These are phyloP conservation scores for Trichodelitschia bisporula DNA, from an alignment of 495 filamentous ascomycete species.

Conservation along the genomic window DNA sequence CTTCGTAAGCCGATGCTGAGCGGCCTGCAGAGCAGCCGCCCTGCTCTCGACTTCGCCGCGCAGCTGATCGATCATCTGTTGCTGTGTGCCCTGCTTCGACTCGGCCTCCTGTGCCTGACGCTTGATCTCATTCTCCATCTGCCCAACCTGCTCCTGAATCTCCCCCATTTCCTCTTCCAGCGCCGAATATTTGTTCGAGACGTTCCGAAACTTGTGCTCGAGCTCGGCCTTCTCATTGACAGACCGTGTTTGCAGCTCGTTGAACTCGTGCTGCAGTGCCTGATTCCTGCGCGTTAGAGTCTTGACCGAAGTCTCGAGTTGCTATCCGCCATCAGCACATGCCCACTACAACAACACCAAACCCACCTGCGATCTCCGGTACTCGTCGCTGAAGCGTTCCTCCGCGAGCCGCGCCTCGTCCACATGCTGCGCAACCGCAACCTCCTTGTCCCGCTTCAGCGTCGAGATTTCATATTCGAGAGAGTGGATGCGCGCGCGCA, in stretches of 20 bases:
- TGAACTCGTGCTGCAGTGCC: slow-evolving; percentile 39
- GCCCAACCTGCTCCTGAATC: slow-evolving; percentile 37
- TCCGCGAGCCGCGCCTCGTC: slow-evolving; percentile 59
- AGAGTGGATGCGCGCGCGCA: slow-evolving; percentile 42
- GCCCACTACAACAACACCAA: background rate
- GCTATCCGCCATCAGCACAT: slow-evolving; percentile 12
- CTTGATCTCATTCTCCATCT: slow-evolving; percentile 43
- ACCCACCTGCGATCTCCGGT: slow-evolving; percentile 47
- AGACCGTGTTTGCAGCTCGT: slow-evolving; percentile 38
- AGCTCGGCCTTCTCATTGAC: slow-evolving; percentile 40
- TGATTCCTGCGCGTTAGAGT: slow-evolving; percentile 50
- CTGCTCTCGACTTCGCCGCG: slow-evolving; percentile 43
- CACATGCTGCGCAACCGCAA: slow-evolving; percentile 48
- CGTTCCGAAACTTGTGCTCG: slow-evolving; percentile 43
- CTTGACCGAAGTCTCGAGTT: slow-evolving; percentile 40
- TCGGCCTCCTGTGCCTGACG: slow-evolving; percentile 47
- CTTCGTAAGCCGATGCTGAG: slow-evolving; percentile 39
- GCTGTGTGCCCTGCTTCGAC: slow-evolving; percentile 38
- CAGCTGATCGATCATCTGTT: slow-evolving; percentile 42
- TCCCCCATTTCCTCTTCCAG: slow-evolving; percentile 64
- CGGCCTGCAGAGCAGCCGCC: slow-evolving; percentile 31
- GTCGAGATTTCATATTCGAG: slow-evolving; percentile 46
- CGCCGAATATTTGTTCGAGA: slow-evolving; percentile 45
- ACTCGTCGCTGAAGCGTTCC: slow-evolving; percentile 57
- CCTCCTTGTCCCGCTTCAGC: slow-evolving; percentile 66